A percentile compares a stretch with the other conserved stretches of the same genome.
Conservation (phyloP, 345 rosid genomes). For the Mallotus nudiflorus region DNA sequence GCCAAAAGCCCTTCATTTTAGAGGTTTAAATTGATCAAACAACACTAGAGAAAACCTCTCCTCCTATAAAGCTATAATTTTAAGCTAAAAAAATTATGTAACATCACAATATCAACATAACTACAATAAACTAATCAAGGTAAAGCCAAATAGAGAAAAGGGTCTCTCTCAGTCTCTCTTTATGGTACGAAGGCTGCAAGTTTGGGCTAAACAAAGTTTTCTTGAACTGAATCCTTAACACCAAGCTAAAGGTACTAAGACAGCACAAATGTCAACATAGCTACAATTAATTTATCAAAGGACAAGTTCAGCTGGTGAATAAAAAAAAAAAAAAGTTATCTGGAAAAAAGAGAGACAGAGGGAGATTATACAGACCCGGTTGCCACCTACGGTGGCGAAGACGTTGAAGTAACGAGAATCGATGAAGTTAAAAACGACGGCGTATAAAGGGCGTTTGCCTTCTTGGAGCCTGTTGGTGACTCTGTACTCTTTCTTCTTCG, state of each 20-base stretch:
- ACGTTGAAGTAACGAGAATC: slow-evolving; percentile 88
- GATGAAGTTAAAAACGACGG: slow-evolving; percentile 91
- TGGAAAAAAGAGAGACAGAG: not conserved
- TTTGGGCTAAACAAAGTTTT: not conserved
- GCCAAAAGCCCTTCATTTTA: not conserved
- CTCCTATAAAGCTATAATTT: not conserved
- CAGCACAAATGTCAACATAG: not conserved
- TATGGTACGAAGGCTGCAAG: not conserved
- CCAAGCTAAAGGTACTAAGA: not conserved
- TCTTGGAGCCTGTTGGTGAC: slow-evolving; percentile 88
- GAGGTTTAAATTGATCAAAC: not conserved
- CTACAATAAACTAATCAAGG: not conserved
- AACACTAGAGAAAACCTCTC: not conserved
- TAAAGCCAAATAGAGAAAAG: not conserved
- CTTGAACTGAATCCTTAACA: not conserved
- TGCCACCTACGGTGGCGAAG: slow-evolving; percentile 94
- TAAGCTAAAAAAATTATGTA: not conserved
- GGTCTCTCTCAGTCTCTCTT: not conserved
- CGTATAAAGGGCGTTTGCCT: slow-evolving; percentile 90
- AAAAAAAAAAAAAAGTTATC: not conserved
- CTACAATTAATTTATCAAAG: not conserved
- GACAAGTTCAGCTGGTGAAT: not conserved
- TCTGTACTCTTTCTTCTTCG: slow-evolving; percentile 77
- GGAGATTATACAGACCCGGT: slow-evolving; percentile 62
- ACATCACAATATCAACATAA: too few relatives aligned